phyloP scores from a whole-genome alignment of 2,329 filamentous ascomycete species.

The Aspergillus caelatus region DNA sequence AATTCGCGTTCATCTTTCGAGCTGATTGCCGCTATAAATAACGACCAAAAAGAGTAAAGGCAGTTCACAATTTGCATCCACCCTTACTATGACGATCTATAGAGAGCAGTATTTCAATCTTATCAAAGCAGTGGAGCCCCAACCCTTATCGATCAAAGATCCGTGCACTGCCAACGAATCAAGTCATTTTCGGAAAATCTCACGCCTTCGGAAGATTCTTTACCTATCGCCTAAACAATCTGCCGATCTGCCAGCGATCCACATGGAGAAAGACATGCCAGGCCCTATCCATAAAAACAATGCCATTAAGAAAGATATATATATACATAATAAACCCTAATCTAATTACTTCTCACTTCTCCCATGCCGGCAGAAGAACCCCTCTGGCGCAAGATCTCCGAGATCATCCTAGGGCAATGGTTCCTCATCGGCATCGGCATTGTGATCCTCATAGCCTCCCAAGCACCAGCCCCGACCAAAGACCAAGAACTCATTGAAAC shows the following conservation, averaged over 20 bases:
- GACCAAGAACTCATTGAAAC: background rate
- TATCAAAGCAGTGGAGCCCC: background rate
- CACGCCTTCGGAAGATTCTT: background rate
- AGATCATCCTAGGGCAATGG: background rate
- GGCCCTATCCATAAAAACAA: background rate
- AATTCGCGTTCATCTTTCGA: too few relatives aligned
- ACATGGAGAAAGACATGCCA: background rate
- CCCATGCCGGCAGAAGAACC: background rate
- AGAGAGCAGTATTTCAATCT: background rate
- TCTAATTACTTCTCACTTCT: too few relatives aligned
- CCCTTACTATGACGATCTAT: too few relatives aligned
- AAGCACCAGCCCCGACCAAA: background rate
- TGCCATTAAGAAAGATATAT: background rate
- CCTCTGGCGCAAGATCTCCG: background rate
- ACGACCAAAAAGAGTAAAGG: too few relatives aligned
- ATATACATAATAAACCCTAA: background rate
- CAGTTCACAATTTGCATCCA: too few relatives aligned
- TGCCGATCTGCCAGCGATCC: background rate
- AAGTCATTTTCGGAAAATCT: background rate
- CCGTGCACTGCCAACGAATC: background rate
- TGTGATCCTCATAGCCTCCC: background rate
- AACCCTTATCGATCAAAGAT: background rate
- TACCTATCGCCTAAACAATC: background rate
- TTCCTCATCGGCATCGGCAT: background rate
- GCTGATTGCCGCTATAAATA: too few relatives aligned